Conservation (phyloP, 2,329 filamentous ascomycete species). For the Alternaria longipes region DNA sequence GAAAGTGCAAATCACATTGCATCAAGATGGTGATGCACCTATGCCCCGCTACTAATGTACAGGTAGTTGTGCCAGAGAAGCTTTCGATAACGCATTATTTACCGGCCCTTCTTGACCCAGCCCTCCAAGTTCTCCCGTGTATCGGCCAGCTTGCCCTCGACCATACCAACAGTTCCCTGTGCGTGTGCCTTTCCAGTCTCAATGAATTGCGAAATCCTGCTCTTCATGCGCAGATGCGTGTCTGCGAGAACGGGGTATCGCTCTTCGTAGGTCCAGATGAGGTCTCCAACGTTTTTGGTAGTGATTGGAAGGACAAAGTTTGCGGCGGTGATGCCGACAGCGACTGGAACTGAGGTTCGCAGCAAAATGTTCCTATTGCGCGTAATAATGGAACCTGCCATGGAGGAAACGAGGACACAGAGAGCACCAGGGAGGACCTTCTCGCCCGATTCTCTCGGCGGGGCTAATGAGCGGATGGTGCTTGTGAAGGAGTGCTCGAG, state of each 20-base stretch:
- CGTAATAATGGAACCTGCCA: conserved; percentile 92
- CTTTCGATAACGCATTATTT: conserved; percentile 40
- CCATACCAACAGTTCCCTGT: conserved; percentile 73
- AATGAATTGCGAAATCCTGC: conserved; percentile 74
- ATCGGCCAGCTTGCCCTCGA: conserved; percentile 81
- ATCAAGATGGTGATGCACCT: conserved; percentile 7
- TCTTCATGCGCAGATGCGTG: conserved; percentile 76
- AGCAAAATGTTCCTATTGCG: conserved; percentile 88
- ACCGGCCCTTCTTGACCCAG: conserved; percentile 92
- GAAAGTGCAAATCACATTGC: conserved; percentile 14
- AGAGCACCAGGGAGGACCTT: conserved; percentile 87
- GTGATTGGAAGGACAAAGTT: conserved; percentile 89
- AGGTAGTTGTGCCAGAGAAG: conserved; percentile 23
- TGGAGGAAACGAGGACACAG: conserved; percentile 91
- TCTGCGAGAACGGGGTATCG: conserved; percentile 83
- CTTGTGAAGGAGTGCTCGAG: conserved; percentile 90
- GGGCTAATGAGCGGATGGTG: conserved; percentile 88
- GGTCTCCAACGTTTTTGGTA: conserved; percentile 84
- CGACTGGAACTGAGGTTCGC: conserved; percentile 77
- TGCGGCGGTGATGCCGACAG: conserved; percentile 82
- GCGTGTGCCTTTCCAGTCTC: conserved; percentile 79
- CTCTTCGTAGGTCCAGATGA: conserved; percentile 94
- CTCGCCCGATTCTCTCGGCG: conserved; percentile 85
- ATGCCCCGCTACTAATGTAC: conserved; percentile 26
- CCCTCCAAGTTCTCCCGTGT: conserved; percentile 81